A percentile compares a stretch with the other conserved stretches of the same genome.
phyloP scores from a whole-genome alignment of 768 basidiomycete genomes.

The Lactarius hengduanensis region DNA sequence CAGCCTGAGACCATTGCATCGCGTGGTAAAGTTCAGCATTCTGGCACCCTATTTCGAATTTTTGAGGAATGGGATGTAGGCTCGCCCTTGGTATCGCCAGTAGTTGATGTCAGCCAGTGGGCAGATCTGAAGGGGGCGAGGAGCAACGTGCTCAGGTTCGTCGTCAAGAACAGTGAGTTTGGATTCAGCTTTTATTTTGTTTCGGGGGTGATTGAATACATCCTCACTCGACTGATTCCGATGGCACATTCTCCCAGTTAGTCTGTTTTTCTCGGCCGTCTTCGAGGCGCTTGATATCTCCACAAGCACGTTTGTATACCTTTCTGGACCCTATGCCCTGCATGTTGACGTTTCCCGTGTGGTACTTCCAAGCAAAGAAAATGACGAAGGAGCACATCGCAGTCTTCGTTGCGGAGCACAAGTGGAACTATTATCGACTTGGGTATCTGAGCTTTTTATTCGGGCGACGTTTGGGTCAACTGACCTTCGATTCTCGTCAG shows the following conservation, averaged over 20 bases:
- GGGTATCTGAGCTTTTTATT: conserved; percentile 26
- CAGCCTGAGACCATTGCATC: conserved; percentile 68
- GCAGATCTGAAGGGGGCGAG: too few relatives aligned
- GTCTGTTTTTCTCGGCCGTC: conserved; percentile 57
- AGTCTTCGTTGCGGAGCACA: conserved; percentile 83
- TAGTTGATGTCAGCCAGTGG: too few relatives aligned
- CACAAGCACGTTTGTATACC: conserved; percentile 57
- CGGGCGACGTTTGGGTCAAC: neutral
- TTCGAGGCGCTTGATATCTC: conserved; percentile 66
- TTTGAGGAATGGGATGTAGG: conserved; percentile 55
- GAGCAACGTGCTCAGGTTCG: too few relatives aligned
- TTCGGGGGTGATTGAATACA: too few relatives aligned
- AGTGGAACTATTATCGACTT: conserved; percentile 76
- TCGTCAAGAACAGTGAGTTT: too few relatives aligned
- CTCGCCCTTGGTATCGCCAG: too few relatives aligned
- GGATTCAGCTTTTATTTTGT: too few relatives aligned
- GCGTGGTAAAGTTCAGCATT: conserved; percentile 42
- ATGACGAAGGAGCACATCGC: conserved; percentile 54
- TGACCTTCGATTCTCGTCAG: conserved; percentile 38
- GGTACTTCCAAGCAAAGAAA: conserved; percentile 68
- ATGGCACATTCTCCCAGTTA: conserved; percentile 47
- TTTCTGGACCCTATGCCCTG: neutral
- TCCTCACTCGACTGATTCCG: too few relatives aligned
- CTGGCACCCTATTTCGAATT: too few relatives aligned
- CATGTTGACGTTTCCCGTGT: conserved; percentile 8